These are phyloP conservation scores for Chalciporus pseudorubinellus DNA, from an alignment of 768 basidiomycete genomes.

Conservation along the genomic window DNA sequence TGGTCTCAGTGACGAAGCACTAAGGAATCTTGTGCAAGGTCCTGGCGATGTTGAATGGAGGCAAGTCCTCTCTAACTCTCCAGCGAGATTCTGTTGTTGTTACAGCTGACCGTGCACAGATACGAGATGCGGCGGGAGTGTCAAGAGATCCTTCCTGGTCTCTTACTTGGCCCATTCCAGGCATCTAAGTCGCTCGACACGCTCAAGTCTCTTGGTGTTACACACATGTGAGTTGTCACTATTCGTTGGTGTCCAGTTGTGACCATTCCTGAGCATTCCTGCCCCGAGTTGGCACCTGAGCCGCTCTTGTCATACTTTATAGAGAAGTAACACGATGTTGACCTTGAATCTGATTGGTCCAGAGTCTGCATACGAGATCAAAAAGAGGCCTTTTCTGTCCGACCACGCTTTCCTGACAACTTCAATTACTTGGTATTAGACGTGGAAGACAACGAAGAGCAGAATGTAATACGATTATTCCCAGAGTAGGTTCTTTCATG, in stretches of 20 bases:
- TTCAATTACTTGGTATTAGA: conserved; percentile 81
- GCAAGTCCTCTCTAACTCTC: conserved; percentile 36
- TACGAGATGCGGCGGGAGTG: conserved; percentile 97
- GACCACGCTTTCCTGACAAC: conserved; percentile 76
- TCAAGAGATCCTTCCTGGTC: conserved; percentile 83
- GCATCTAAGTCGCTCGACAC: conserved; percentile 80
- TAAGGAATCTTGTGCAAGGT: conserved; percentile 69
- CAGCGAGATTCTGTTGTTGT: neutral
- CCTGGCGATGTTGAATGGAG: conserved; percentile 84
- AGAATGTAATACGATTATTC: conserved; percentile 89
- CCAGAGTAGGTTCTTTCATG: conserved; percentile 55
- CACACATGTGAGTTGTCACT: conserved; percentile 64
- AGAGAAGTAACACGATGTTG: neutral
- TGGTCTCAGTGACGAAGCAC: conserved; percentile 34
- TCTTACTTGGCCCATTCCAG: conserved; percentile 84
- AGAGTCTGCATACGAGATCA: conserved; percentile 88
- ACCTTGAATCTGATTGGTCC: neutral
- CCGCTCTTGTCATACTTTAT: neutral
- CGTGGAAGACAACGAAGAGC: conserved; percentile 91
- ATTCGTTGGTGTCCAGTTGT: no score
- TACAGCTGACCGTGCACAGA: conserved; percentile 36
- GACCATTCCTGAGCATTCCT: neutral
- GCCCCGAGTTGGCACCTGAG: neutral
- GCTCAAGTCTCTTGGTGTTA: conserved; percentile 62
- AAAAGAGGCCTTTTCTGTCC: conserved; percentile 88